Percentiles rank a stretch among this genome's conserved stretches.
Conservation (phyloP, 495 filamentous ascomycete genomes). For the Trichodelitschia bisporula region DNA sequence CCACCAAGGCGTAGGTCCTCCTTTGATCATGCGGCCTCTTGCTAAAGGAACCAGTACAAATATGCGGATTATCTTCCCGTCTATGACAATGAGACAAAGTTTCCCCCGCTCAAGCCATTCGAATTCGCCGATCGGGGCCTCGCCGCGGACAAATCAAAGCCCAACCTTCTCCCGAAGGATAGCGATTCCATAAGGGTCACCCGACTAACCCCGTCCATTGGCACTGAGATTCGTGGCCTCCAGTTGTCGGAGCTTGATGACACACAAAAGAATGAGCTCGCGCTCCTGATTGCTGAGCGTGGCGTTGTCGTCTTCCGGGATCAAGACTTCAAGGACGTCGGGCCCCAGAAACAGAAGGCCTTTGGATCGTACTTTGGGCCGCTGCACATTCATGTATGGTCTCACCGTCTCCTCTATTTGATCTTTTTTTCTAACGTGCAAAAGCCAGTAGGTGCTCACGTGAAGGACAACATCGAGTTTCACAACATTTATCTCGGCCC, state of each 20-base stretch:
- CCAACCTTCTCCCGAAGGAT: slow-evolving; percentile 3
- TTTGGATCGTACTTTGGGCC: slow-evolving; percentile 7
- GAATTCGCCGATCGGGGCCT: slow-evolving; percentile 34
- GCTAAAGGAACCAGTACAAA: too few species aligned
- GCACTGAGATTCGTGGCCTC: slow-evolving; percentile 45
- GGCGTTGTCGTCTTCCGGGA: slow-evolving; percentile 50
- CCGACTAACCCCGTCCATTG: slow-evolving; percentile 31
- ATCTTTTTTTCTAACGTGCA: background rate
- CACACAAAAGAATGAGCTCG: slow-evolving; percentile 47
- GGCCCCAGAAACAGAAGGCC: slow-evolving; percentile 5
- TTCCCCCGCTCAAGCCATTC: too few species aligned
- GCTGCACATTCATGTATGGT: slow-evolving; percentile 5
- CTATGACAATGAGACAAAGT: slow-evolving; percentile 33
- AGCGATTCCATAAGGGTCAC: background rate
- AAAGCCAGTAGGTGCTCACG: slow-evolving; percentile 5
- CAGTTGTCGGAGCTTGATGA: slow-evolving; percentile 39
- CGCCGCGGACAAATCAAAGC: slow-evolving; percentile 28
- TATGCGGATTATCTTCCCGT: slow-evolving; percentile 38
- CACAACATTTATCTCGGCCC: slow-evolving; percentile 6
- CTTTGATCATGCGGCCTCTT: too few species aligned
- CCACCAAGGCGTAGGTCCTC: too few species aligned
- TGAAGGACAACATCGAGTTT: slow-evolving; percentile 8
- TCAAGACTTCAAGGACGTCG: slow-evolving; percentile 21
- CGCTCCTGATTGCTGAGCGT: slow-evolving; percentile 39
- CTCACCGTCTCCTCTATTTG: background rate